Percentiles rank a stretch among this genome's conserved stretches.
phyloP scores from a whole-genome alignment of 2,329 filamentous ascomycete species.

The Aspergillus tanneri region DNA sequence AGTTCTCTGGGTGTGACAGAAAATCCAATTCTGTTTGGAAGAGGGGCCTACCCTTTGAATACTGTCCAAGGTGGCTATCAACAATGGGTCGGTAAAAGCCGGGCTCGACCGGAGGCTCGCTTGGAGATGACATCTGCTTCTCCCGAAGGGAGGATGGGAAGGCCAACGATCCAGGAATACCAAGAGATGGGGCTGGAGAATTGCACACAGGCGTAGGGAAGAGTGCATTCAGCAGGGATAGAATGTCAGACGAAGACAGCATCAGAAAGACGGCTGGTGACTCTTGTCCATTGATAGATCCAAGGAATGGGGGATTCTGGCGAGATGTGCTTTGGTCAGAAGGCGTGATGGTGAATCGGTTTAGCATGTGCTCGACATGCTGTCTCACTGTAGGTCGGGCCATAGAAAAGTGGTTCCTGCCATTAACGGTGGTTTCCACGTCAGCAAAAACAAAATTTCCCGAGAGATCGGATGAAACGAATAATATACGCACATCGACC shows the following conservation, averaged over 20 bases:
- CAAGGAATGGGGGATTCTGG: constrained; percentile 49
- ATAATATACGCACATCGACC: constrained; percentile 59
- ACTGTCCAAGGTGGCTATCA: constrained; percentile 26
- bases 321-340: constrained; percentile 6
- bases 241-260: constrained; percentile 73
- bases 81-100: constrained; percentile 34
- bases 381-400: constrained; percentile 34
- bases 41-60: constrained; percentile 27
- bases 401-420: constrained; percentile 39
- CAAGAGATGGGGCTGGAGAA: constrained; percentile 28
- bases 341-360: constrained; percentile 23
- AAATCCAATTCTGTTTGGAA: constrained; percentile 34
- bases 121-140: constrained; percentile 16
- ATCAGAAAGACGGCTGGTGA: constrained; percentile 65
- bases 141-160: constrained; percentile 23
- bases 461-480: constrained; percentile 23
- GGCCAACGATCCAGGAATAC: constrained; percentile 21
- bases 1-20: constrained; percentile 25
- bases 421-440: background rate
- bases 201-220: constrained; percentile 58
- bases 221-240: constrained; percentile 77
- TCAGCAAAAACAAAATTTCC: background rate
- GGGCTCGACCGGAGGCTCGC: constrained; percentile 31
- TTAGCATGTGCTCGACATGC: constrained; percentile 42
- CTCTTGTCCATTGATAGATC: constrained; percentile 46